These are phyloP conservation scores for Penicillium sp. DNA, from an alignment of 2,329 filamentous ascomycete species.

Conservation along the genomic window DNA sequence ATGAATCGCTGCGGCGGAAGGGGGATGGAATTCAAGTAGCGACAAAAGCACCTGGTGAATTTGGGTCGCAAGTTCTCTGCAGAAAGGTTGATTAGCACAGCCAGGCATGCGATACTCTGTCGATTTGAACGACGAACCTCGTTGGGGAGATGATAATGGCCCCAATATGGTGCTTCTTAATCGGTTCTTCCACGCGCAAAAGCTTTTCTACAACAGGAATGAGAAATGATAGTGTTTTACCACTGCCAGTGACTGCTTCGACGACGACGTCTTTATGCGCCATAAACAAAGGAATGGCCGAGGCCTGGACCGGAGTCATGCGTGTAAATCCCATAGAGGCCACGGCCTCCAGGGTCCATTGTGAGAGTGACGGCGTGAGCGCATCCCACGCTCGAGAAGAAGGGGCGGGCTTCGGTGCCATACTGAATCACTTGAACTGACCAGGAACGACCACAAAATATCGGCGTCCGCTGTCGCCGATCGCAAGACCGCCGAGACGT, in stretches of 20 bases:
- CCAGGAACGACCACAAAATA: neutral
- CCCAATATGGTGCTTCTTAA: slow-evolving; percentile 83
- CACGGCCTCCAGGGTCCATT: slow-evolving; percentile 83
- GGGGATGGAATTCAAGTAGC: slow-evolving; percentile 73
- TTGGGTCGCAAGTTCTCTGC: slow-evolving; percentile 79
- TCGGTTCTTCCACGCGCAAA: slow-evolving; percentile 69
- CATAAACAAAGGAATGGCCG: slow-evolving; percentile 80
- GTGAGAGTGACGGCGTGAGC: slow-evolving; percentile 62
- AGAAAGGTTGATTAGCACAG: neutral
- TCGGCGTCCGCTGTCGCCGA: neutral
- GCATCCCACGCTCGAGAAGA: slow-evolving; percentile 59
- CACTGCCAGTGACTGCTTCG: slow-evolving; percentile 85
- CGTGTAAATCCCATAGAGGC: slow-evolving; percentile 76
- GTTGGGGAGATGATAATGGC: slow-evolving; percentile 91
- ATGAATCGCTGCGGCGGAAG: slow-evolving; percentile 55
- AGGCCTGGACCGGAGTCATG: slow-evolving; percentile 93
- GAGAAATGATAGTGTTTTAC: slow-evolving; percentile 81
- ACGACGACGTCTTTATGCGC: slow-evolving; percentile 89
- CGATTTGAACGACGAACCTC: slow-evolving; percentile 31
- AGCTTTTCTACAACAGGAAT: slow-evolving; percentile 79
- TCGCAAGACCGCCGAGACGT: slow-evolving; percentile 2
- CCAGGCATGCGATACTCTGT: neutral
- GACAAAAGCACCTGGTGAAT: slow-evolving; percentile 76
- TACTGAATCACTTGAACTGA: slow-evolving; percentile 5
- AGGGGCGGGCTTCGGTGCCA: slow-evolving; percentile 42